These are phyloP conservation scores for Puccinia horiana DNA, from an alignment of 1,284 basidiomycete genomes.

Conservation along the genomic window DNA sequence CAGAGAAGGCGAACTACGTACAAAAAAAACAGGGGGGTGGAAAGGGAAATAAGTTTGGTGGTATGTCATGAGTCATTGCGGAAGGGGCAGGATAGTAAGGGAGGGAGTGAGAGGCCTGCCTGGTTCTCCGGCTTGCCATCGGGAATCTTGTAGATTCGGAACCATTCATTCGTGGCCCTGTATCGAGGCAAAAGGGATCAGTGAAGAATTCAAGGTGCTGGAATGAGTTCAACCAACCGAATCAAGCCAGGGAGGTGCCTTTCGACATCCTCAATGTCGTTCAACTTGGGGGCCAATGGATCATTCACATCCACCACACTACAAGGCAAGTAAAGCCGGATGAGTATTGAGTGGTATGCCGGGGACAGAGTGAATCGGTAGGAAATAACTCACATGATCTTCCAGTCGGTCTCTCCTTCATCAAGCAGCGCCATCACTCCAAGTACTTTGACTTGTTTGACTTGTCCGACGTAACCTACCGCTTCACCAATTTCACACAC, in stretches of 20 bases:
- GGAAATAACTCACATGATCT: conserved; percentile 61
- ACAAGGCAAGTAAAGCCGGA: not conserved
- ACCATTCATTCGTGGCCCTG: conserved; percentile 51
- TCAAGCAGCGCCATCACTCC: conserved; percentile 99
- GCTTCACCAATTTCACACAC: conserved; percentile 99
- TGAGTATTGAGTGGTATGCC: conserved; percentile 34
- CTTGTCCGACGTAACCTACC: conserved; percentile 93
- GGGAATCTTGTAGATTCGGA: conserved; percentile 63
- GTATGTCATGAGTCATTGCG: not conserved
- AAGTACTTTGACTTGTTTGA: conserved; percentile 99
- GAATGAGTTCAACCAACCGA: conserved; percentile 59
- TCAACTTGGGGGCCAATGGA: conserved; percentile 91
- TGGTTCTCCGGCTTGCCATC: conserved; percentile 87
- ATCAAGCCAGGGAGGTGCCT: conserved; percentile 94
- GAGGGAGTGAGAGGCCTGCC: not conserved
- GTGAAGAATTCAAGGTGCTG: conserved; percentile 72
- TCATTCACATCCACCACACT: conserved; percentile 90
- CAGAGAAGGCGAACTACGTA: conserved; percentile 98
- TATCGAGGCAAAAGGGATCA: conserved; percentile 62
- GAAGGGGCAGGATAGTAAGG: not conserved
- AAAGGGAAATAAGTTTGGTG: conserved; percentile 33
- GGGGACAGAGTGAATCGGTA: conserved; percentile 64
- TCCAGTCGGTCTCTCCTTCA: conserved; percentile 98
- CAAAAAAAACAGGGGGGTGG: conserved; percentile 53
- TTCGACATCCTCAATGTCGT: conserved; percentile 99